Conservation (phyloP, 768 basidiomycete genomes). For the Xanthoconium stramineum region DNA sequence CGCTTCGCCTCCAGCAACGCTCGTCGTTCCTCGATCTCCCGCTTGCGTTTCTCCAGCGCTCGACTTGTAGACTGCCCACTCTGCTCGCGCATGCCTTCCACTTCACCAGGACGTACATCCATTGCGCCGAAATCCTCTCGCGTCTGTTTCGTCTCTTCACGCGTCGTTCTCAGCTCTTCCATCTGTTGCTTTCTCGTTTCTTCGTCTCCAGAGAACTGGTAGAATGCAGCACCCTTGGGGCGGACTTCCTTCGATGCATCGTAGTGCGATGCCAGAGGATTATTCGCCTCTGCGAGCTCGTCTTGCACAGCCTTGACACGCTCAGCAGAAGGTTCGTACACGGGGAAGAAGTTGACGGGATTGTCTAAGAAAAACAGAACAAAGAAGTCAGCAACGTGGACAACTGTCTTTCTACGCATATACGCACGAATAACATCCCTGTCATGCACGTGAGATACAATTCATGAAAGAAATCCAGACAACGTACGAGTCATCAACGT, state of each 20-base stretch:
- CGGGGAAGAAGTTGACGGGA: constrained; percentile 82
- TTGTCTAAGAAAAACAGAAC: constrained; percentile 58
- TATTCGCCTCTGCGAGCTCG: constrained; percentile 62
- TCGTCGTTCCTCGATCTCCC: constrained; percentile 66
- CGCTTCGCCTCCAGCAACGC: constrained; percentile 64
- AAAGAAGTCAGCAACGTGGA: constrained; percentile 2
- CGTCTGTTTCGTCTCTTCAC: constrained; percentile 68
- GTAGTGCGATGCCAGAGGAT: constrained; percentile 74
- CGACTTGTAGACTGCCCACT: constrained; percentile 40
- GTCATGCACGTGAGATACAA: not conserved
- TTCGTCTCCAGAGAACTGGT: constrained; percentile 87
- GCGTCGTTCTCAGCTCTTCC: constrained; percentile 68
- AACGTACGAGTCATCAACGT: constrained; percentile 55
- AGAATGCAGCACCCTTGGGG: constrained; percentile 86
- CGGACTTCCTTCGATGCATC: constrained; percentile 82
- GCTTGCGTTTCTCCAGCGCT: constrained; percentile 64
- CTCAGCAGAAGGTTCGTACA: constrained; percentile 82
- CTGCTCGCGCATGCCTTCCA: constrained; percentile 67
- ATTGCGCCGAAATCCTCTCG: constrained; percentile 59
- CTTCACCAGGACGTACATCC: constrained; percentile 63
- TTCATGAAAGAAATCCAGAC: not conserved
- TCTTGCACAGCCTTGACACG: constrained; percentile 72
- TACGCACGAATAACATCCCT: constrained; percentile 60
- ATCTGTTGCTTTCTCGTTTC: constrained; percentile 74
- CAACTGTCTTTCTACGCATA: not conserved